Conservation (phyloP, 2,329 filamentous ascomycete species). For the Pseudomassariella vexata region DNA sequence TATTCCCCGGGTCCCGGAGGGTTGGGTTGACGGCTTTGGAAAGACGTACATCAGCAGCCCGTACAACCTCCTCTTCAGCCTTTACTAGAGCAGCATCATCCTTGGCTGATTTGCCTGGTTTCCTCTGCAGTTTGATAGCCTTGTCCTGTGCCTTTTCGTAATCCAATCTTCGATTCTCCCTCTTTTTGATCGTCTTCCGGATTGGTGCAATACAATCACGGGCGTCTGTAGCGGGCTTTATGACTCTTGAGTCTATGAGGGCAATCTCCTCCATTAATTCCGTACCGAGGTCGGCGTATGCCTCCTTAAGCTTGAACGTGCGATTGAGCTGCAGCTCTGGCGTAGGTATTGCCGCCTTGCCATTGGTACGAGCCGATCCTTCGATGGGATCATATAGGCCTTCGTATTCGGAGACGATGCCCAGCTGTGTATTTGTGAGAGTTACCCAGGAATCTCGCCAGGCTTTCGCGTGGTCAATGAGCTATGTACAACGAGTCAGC, state of each 20-base stretch:
- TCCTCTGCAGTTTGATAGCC: conserved; percentile 63
- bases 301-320: conserved; percentile 57
- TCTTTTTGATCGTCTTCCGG: conserved; percentile 78
- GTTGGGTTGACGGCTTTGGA: no score
- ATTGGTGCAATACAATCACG: conserved; percentile 65
- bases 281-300: conserved; percentile 63
- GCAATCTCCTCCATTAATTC: conserved; percentile 68
- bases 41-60: conserved; percentile 53
- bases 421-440: conserved; percentile 63
- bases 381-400: conserved; percentile 72
- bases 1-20: no score
- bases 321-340: conserved; percentile 58
- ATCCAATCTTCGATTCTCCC: conserved; percentile 76
- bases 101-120: conserved; percentile 63
- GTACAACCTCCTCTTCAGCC: conserved; percentile 63
- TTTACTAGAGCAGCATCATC: conserved; percentile 68
- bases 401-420: conserved; percentile 62
- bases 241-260: conserved; percentile 64
- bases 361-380: conserved; percentile 53
- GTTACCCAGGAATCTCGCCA: conserved; percentile 77
- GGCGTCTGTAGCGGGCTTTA: conserved; percentile 64
- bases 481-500: conserved; percentile 45
- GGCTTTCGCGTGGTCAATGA: conserved; percentile 67
- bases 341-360: conserved; percentile 52
- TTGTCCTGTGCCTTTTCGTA: conserved; percentile 73